Evolutionary conservation across 306 rosid species (phyloP), one percentile per base, ranked within the genome.

Genomic region (Pterocarpus santalinus): DNA sequence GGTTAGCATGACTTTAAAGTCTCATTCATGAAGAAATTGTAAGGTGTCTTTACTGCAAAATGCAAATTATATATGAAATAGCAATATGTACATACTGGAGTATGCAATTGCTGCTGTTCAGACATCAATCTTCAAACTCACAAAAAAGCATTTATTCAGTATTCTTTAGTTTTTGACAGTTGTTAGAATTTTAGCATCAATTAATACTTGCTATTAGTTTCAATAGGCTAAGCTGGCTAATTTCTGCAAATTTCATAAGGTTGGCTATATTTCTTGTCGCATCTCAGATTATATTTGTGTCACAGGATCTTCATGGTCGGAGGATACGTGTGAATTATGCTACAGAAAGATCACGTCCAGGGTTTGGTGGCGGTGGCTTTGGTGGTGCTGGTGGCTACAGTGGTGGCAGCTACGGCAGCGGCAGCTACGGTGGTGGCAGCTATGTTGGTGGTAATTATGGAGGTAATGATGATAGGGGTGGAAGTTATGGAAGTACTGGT

Each of bases 261-360:
- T 62, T 61, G 49, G 76, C n/a, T 22, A 36, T 73, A 9, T 34
- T 69, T 80, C 39, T 80, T 65, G 53, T 72, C 57, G 75, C 62
- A 51, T 80, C 83, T 76, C 9, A 41, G 69, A 62, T 79, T 61
- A 13, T 73, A 12, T 58, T 22, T 39, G 60, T 69, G 44, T 58
- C 61, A 3, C 86, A 87, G 90, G 90, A 87, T 65, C 90, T 87
- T 75, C 82, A 87, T 74, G 90, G 90, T 70, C 82, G 90, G 16
- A 81, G 72, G 47, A 11, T 87, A 64, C 58, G 88, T 1, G 90
- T 87, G 76, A 84, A 81, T 72, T 78, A 64, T 78, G 90, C 90
- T 34, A 75, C 86, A 11, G 90, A 87, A 70, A 87, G 82, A 80
- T 5, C 86, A 8, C 90, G 88, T 4, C 86, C 90, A 73, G 87